A percentile compares a stretch with the other conserved stretches of the same genome.
Conservation (phyloP, 441 rosid genomes). For the Aquilaria agallochum region DNA sequence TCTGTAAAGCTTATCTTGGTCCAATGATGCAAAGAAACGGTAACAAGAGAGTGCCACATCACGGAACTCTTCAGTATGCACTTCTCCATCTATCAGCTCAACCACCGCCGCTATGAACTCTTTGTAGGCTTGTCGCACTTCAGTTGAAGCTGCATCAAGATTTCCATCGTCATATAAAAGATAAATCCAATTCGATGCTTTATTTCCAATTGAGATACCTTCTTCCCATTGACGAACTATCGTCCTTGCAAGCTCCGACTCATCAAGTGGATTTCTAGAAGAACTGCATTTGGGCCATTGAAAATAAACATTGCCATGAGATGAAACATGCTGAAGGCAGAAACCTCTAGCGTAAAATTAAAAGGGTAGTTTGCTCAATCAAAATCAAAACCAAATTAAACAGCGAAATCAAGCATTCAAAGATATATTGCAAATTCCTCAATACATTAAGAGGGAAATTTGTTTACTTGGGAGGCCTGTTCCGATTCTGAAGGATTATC, state of each 20-base stretch:
- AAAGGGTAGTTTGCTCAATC: background rate
- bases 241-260: constrained; percentile 74
- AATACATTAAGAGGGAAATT: background rate
- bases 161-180: constrained; percentile 11
- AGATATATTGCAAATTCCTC: background rate
- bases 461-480: constrained; percentile 54
- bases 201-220: constrained; percentile 35
- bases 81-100: constrained; percentile 72
- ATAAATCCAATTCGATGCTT: constrained; percentile 2
- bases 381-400: constrained; percentile 7
- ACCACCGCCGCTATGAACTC: constrained; percentile 73
- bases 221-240: constrained; percentile 85
- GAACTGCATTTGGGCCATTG: constrained; percentile 27
- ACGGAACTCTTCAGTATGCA: constrained; percentile 75
- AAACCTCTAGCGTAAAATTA: background rate
- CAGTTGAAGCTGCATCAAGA: constrained; percentile 56
- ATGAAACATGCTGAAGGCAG: background rate
- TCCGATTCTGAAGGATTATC: constrained; percentile 50
- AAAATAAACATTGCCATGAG: constrained; percentile 7
- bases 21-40: constrained; percentile 43
- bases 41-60: constrained; percentile 66
- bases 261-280: constrained; percentile 42
- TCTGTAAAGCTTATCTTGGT: constrained; percentile 34
- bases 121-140: constrained; percentile 80
- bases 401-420: background rate